phyloP scores from a whole-genome alignment of 805 yeast species.

The Ogataea polymorpha region DNA sequence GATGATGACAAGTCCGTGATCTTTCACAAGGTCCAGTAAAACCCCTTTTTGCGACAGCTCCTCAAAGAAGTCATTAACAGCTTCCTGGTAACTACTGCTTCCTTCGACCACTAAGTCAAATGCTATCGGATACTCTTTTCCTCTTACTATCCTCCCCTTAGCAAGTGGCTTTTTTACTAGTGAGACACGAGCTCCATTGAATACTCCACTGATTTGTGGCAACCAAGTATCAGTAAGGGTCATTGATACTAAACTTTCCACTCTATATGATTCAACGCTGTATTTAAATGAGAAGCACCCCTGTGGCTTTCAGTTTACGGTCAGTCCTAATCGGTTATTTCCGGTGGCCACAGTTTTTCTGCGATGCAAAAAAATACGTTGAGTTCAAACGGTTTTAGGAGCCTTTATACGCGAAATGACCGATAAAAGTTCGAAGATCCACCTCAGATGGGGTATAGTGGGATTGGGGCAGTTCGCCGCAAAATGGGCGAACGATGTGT shows the following conservation, averaged over 20 bases:
- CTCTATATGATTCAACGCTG: no score
- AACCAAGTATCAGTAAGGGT: no score
- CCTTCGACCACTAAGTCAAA: not conserved
- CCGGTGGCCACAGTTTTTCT: conserved; percentile 4
- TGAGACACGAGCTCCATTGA: no score
- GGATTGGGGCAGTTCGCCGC: conserved; percentile 48
- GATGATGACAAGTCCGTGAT: conserved; percentile 14
- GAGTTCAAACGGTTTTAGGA: no score
- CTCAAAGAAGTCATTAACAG: conserved; percentile 5
- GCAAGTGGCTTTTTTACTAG: no score
- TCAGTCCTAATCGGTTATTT: no score
- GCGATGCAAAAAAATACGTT: not conserved
- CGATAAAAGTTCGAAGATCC: no score
- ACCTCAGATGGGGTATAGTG: conserved; percentile 43
- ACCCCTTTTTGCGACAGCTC: conserved; percentile 9
- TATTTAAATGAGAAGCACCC: not conserved
- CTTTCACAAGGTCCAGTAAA: conserved; percentile 9
- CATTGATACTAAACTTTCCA: no score
- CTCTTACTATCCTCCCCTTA: no score
- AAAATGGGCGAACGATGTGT: conserved; percentile 38
- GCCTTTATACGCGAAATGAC: no score
- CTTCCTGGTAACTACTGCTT: not conserved
- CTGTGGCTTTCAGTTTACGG: not conserved
- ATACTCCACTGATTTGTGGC: no score
- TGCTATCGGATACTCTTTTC: conserved; percentile 9